Base-by-base conservation (phyloP, 805 yeast genomes). In the Spathaspora arborariae region DNA sequence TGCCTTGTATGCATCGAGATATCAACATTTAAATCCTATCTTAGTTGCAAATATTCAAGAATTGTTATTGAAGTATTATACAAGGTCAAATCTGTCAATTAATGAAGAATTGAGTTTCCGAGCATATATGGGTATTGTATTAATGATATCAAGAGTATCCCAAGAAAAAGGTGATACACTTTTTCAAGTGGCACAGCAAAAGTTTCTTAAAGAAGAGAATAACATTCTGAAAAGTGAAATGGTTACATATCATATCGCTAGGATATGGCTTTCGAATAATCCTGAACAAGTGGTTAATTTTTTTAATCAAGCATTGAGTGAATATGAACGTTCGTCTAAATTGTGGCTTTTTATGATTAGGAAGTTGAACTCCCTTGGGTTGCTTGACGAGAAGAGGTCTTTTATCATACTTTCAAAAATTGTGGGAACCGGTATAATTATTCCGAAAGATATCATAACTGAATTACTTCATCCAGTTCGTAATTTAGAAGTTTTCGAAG, bases 61-160 rank as follows among this genome's bases (percentile, higher is more conserved):
- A 45, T 35, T 45, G 4, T 45, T 68, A 39, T 64, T 64, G 6
- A 54, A 53, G 26, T 44, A 46, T 19, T 44, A 63, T 11, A 24
- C 53, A 41, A 24, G 16, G 10, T 26, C 38, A 2, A 19, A 38
- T 2, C 39, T 36, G 20, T 50, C 50, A 11, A 51, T 59, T 1
- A 51, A 55, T 42, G 44, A 53, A 10, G 47, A 51, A 2, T 52
- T 72, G 7, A 52, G 50, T 20, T 58, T 69, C 13, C 51, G 57
- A 35, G 73, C 70, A 2, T 59, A 64, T 46, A 60, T 72, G 65
- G 77, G 75, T 1, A 57, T 72, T 1, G 65, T 62, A 1, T 43
- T 70, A 18, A 62, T 71, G 0, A 54, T 70, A 4, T 50, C 57
- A 5, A 43, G 45, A 13, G 54, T 58, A 13, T 61, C 68, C 5